A percentile compares a stretch with the other conserved stretches of the same genome.
These are phyloP conservation scores for Lagenaria siceraria DNA, from an alignment of 306 rosid species.

Conservation along the genomic window DNA sequence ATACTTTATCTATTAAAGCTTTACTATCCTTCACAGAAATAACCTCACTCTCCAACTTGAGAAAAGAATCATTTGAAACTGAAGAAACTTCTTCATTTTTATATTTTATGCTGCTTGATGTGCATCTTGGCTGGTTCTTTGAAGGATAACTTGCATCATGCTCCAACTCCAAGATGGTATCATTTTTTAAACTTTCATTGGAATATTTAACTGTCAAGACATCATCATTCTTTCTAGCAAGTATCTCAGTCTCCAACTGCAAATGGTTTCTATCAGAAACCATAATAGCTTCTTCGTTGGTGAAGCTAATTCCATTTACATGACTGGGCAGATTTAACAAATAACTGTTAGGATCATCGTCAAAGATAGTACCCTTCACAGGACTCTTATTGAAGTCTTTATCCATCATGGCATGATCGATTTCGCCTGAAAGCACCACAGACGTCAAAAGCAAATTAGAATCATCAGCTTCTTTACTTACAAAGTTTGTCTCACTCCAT, in stretches of 20 bases:
- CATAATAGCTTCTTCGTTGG: conserved; percentile 2
- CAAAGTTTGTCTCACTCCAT: conserved; percentile 6
- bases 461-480: conserved; percentile 13
- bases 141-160: conserved; percentile 17
- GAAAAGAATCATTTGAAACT: conserved; percentile 12
- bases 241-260: conserved; percentile 17
- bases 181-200: conserved; percentile 1
- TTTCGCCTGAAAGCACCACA: conserved; percentile 4
- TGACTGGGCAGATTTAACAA: conserved; percentile 16
- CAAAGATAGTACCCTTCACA: conserved; percentile 10
- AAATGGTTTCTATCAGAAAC: conserved; percentile 9
- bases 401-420: conserved; percentile 11
- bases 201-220: conserved; percentile 13
- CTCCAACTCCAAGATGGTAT: conserved; percentile 8
- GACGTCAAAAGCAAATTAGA: conserved; percentile 18
- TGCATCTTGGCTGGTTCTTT: conserved; percentile 19
- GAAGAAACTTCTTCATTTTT: conserved; percentile 1
- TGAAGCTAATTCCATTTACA: conserved; percentile 6
- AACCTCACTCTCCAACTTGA: conserved; percentile 16
- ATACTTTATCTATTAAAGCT: conserved; percentile 14
- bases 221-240: conserved; percentile 17
- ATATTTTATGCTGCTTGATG: conserved; percentile 4
- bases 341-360: conserved; percentile 13
- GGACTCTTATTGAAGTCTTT: conserved; percentile 7
- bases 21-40: conserved; percentile 15